phyloP scores from a whole-genome alignment of 768 basidiomycete genomes.

The Russula lepida region DNA sequence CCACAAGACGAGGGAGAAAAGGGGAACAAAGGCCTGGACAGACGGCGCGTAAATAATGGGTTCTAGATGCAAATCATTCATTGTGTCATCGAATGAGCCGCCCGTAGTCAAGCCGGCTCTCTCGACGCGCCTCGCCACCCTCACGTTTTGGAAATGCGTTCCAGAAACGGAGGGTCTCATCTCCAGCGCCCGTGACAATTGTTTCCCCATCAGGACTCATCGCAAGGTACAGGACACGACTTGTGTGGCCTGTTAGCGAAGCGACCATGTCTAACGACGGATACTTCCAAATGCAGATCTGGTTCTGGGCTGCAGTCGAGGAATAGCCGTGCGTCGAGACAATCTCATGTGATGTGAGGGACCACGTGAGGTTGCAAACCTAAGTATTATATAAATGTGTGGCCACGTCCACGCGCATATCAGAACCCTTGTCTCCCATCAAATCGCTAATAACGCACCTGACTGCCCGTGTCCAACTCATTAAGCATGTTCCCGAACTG shows the following conservation, averaged over 20 bases:
- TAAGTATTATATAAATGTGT: slow-evolving; percentile 26
- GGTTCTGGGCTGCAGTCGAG: slow-evolving; percentile 87
- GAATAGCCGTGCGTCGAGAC: slow-evolving; percentile 98
- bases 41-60: not conserved
- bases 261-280: slow-evolving; percentile 92
- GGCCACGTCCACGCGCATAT: not conserved
- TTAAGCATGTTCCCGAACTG: slow-evolving; percentile 75
- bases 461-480: slow-evolving; percentile 90
- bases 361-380: slow-evolving; percentile 99
- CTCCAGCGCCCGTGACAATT: slow-evolving; percentile 95
- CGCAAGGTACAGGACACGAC: slow-evolving; percentile 92
- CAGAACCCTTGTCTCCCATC: not conserved
- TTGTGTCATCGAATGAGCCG: slow-evolving; percentile 31
- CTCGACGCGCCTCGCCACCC: slow-evolving; percentile 29
- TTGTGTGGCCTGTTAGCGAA: slow-evolving; percentile 88
- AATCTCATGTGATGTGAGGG: slow-evolving; percentile 88
- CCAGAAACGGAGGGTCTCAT: slow-evolving; percentile 97
- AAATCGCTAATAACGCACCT: slow-evolving; percentile 43
- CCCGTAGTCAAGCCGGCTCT: slow-evolving; percentile 40
- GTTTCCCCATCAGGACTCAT: slow-evolving; percentile 97
- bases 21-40: not conserved
- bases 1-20: not conserved
- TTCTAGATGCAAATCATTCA: not conserved
- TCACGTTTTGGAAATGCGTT: slow-evolving; percentile 87
- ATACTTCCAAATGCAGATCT: slow-evolving; percentile 94